These are phyloP conservation scores for Tetrahymena borealis DNA, from an alignment of 73 alveolate genomes.

Conservation along the genomic window DNA sequence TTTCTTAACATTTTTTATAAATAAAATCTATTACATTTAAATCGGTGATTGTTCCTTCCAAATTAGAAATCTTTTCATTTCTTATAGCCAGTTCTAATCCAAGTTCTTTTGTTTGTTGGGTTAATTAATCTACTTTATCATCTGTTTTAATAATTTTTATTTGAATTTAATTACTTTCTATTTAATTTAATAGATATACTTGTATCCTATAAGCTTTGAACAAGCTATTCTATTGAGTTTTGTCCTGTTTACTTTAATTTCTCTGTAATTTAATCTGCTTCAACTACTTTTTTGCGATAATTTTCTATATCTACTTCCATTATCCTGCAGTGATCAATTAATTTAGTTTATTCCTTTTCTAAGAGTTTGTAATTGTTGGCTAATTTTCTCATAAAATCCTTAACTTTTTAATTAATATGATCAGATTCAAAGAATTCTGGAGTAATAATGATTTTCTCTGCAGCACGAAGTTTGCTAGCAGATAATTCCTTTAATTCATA, in stretches of 20 bases:
- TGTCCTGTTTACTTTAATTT: constrained; percentile 23
- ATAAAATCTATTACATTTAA: too few species aligned
- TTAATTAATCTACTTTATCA: not conserved
- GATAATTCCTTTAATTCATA: not conserved
- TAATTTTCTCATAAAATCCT: constrained; percentile 40
- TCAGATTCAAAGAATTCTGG: constrained; percentile 36
- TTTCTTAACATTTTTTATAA: not conserved
- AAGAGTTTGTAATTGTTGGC: constrained; percentile 25
- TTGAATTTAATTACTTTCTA: not conserved
- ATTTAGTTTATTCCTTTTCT: constrained; percentile 20
- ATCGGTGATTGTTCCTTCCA: not conserved
- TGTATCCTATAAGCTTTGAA: not conserved
- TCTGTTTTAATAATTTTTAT: not conserved
- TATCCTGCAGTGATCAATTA: constrained; percentile 38
- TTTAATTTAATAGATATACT: not conserved
- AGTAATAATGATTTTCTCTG: constrained; percentile 27
- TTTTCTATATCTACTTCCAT: constrained; percentile 39
- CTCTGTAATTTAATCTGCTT: constrained; percentile 40
- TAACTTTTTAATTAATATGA: constrained; percentile 15
- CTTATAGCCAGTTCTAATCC: not conserved
- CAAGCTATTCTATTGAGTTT: not conserved
- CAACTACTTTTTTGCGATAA: constrained; percentile 23
- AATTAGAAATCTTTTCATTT: not conserved
- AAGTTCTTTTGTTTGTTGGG: not conserved
- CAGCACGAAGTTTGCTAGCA: constrained; percentile 17